phyloP scores from a whole-genome alignment of 1,139 yeast species.

The Geotrichum citri-aurantii region DNA sequence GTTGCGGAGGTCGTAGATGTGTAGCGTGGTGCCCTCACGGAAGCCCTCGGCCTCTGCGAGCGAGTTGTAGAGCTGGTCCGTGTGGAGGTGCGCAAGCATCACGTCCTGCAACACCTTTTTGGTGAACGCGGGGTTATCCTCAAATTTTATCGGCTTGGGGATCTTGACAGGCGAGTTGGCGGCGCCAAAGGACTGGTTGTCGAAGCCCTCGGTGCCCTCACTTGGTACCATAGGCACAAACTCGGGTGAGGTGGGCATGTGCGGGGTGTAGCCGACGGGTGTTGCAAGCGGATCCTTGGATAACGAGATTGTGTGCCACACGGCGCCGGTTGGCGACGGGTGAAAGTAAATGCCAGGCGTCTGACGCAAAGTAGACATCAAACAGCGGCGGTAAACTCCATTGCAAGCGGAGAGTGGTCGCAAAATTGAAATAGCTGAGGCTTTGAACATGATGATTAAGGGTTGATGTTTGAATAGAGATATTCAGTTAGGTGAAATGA shows the following conservation, averaged over 20 bases:
- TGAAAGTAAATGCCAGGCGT: slow-evolving; percentile 12
- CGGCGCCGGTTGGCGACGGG: background rate
- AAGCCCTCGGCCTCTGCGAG: slow-evolving; percentile 56
- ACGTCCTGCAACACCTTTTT: slow-evolving; percentile 31
- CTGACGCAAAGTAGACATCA: slow-evolving; percentile 1
- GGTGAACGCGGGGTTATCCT: slow-evolving; percentile 22
- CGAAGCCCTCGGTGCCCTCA: background rate
- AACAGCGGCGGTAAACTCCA: background rate
- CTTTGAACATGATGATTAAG: background rate
- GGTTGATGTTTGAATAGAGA: background rate
- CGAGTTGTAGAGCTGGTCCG: slow-evolving; percentile 55
- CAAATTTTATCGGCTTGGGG: slow-evolving; percentile 14
- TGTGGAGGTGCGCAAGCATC: slow-evolving; percentile 33
- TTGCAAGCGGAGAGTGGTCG: background rate
- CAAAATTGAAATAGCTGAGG: background rate
- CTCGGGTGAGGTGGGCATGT: background rate
- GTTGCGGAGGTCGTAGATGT: slow-evolving; percentile 58
- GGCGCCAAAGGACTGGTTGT: background rate
- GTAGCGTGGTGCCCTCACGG: slow-evolving; percentile 15
- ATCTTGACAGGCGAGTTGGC: background rate
- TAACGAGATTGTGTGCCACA: slow-evolving; percentile 7
- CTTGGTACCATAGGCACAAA: background rate
- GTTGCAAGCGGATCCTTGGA: slow-evolving; percentile 5
- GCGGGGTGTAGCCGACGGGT: slow-evolving; percentile 12
- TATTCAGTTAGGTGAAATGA: too few species aligned